Base-by-base conservation (phyloP, 768 basidiomycete species). In the Clitopilus hobsonii region DNA sequence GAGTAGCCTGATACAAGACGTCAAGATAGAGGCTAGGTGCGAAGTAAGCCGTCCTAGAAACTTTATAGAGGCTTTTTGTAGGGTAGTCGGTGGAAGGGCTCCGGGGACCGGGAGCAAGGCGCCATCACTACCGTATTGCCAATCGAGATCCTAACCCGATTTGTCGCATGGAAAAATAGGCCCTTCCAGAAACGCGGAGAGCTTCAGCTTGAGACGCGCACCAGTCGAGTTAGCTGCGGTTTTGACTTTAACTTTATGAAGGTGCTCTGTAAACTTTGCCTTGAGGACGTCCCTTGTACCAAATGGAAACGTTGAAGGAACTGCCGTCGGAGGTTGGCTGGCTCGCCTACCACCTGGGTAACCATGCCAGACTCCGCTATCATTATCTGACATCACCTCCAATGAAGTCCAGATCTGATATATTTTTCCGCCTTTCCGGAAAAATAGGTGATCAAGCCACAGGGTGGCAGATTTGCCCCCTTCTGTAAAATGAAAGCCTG, bases 141-240 rank as follows among this genome's bases (percentile, higher is more conserved):
- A 6, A 51, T 51, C 28, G 50, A 36, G 50, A 51, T 51, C 50
- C n/a, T 36, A 18, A 51, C 50, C 32, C 25, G 50, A 28, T 51
- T 51, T 29, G 20, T 51, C 20, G 24, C 50, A 29, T 51, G 50
- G 26, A 51, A 51, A 51, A 29, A 29, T 16, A 51, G 13, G 14
- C 28, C 28, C 11, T 29, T 30, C 20, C 26, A 29, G 20, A 51
- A 51, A 51, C 50, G 26, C 30, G 50, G 32, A 51, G 26, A 30
- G 26, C 22, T 18, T 45, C 41, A 45, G 41, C 14, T 20, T 45
- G 41, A 45, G 26, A 36, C 28, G 32, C 22, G 5, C 32, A 36
- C 50, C 22, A 23, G 26, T 36, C 28, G 28, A 28, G 28, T 27
- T 32, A 22, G 50, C 50, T 51, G 20, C 28, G 25, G 24, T 28